Percentiles rank a stretch among this genome's conserved stretches.
These are phyloP conservation scores for Kluyveromyces nonfermentans DNA, from an alignment of 805 yeast species.

Conservation along the genomic window DNA sequence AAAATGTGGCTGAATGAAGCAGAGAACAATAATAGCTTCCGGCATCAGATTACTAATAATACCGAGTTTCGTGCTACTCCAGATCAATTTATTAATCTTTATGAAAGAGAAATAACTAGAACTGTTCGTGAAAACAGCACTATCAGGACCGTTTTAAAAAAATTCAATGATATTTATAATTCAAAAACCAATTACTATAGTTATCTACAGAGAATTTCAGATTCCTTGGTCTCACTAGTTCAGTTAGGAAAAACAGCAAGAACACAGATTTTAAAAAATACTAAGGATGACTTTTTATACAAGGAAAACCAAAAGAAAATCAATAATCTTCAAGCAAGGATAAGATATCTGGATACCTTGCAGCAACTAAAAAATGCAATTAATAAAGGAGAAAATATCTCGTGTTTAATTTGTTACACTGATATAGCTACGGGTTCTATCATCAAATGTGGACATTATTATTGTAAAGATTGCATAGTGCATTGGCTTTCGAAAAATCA, in stretches of 20 bases:
- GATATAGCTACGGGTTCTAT: slow-evolving; percentile 66
- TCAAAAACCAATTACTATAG: slow-evolving; percentile 73
- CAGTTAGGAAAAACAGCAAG: slow-evolving; percentile 15
- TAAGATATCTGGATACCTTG: slow-evolving; percentile 42
- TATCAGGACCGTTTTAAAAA: slow-evolving; percentile 36
- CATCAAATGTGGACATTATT: slow-evolving; percentile 87
- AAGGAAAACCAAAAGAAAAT: slow-evolving; percentile 17
- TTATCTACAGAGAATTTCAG: slow-evolving; percentile 80
- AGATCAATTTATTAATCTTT: slow-evolving; percentile 20
- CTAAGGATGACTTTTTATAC: slow-evolving; percentile 17
- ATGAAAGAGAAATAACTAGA: slow-evolving; percentile 13
- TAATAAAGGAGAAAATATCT: slow-evolving; percentile 25
- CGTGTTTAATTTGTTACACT: slow-evolving; percentile 74
- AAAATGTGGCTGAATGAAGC: slow-evolving; percentile 27
- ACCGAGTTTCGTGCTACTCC: not conserved
- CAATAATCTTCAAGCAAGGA: slow-evolving; percentile 31
- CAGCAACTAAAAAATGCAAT: slow-evolving; percentile 19
- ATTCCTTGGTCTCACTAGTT: slow-evolving; percentile 53
- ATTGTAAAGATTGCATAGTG: slow-evolving; percentile 70
- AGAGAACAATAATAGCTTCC: slow-evolving; percentile 22
- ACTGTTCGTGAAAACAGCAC: slow-evolving; percentile 19
- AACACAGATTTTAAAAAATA: slow-evolving; percentile 13
- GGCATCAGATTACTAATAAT: slow-evolving; percentile 4
- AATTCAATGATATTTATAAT: slow-evolving; percentile 61
- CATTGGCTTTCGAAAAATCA: slow-evolving; percentile 56